Conservation (phyloP, 1,139 yeast species). For the Magnusiomyces sp. region DNA sequence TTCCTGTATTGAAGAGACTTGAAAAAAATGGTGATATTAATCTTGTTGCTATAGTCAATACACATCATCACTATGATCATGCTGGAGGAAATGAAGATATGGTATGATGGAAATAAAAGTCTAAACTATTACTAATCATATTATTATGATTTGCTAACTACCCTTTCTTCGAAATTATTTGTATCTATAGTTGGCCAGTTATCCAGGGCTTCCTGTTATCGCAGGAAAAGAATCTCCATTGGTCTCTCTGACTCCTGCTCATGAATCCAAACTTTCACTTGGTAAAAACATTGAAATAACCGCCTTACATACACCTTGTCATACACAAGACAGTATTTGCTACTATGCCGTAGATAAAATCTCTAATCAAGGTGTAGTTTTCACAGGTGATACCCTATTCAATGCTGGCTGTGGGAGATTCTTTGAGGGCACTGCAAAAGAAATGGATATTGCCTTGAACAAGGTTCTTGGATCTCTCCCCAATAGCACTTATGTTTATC, state of each 20-base stretch:
- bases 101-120: slow-evolving; percentile 14
- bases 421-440: slow-evolving; percentile 78
- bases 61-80: slow-evolving; percentile 95
- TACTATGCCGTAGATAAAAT: slow-evolving; percentile 59
- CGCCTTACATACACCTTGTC: slow-evolving; percentile 94
- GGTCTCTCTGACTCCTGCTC: slow-evolving; percentile 60
- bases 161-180: no score
- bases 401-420: slow-evolving; percentile 95
- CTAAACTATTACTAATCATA: slow-evolving; percentile 1
- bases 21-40: slow-evolving; percentile 32
- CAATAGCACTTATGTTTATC: slow-evolving; percentile 58
- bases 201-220: slow-evolving; percentile 58
- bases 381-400: slow-evolving; percentile 93
- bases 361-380: slow-evolving; percentile 62
- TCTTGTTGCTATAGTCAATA: slow-evolving; percentile 73
- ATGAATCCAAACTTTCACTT: slow-evolving; percentile 37
- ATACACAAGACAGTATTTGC: slow-evolving; percentile 92
- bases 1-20: slow-evolving; percentile 36
- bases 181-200: slow-evolving; percentile 25
- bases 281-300: slow-evolving; percentile 61
- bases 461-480: slow-evolving; percentile 53
- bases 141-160: not conserved
- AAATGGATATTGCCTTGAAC: slow-evolving; percentile 70
- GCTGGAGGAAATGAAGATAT: slow-evolving; percentile 71
- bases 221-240: slow-evolving; percentile 76